Evolutionary conservation across 345 rosid genomes (phyloP).

Genomic region (Carallia brachiata): DNA sequence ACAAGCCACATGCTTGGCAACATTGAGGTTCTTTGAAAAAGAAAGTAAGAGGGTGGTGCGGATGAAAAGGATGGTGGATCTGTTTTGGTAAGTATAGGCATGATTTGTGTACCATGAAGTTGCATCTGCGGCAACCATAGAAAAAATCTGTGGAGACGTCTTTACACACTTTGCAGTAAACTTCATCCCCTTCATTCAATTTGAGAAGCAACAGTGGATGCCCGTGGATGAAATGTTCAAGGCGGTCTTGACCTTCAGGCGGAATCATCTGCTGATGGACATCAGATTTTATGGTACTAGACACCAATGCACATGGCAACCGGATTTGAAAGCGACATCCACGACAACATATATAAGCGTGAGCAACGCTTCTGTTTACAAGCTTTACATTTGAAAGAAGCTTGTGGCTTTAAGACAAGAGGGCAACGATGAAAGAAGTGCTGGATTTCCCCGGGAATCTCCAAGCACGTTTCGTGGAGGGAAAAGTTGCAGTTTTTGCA

Average conservation of each 20-base stretch:
- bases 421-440: constrained; percentile 13
- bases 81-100: constrained; percentile 1
- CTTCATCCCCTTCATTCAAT: background rate
- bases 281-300: background rate
- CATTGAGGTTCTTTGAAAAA: no score
- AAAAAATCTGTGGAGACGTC: background rate
- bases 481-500: constrained; percentile 2
- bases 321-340: background rate
- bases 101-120: constrained; percentile 5
- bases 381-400: background rate
- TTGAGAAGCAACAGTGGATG: constrained; percentile 11
- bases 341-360: background rate
- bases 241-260: no score
- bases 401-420: background rate
- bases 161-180: constrained; percentile 2
- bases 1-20: no score
- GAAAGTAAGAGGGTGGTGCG: background rate
- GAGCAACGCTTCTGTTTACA: background rate
- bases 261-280: background rate
- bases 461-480: constrained; percentile 9
- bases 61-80: constrained; percentile 2
- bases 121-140: background rate
- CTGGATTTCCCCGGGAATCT: background rate
- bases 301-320: constrained; percentile 13
- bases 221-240: constrained; percentile 1